A percentile compares a stretch with the other conserved stretches of the same genome.
These are phyloP conservation scores for Tagetes patula DNA, from an alignment of 129 eudicot genomes.

Conservation along the genomic window DNA sequence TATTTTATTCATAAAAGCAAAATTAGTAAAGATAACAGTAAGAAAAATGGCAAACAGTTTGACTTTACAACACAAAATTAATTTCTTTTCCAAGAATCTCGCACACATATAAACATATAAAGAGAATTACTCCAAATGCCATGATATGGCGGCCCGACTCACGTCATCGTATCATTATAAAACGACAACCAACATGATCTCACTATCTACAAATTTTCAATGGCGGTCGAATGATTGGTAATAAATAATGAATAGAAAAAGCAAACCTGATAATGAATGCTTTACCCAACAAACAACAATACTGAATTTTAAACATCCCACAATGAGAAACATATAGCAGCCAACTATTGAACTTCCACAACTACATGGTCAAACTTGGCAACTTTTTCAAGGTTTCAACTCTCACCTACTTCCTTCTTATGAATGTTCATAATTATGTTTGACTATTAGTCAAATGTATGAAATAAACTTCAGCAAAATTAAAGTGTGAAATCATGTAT, in stretches of 20 bases:
- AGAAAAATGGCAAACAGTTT: background rate
- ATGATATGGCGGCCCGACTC: conserved; percentile 18
- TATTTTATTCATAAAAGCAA: background rate
- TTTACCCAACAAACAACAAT: conserved; percentile 22
- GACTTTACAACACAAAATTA: no score
- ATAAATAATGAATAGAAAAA: background rate
- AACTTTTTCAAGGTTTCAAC: conserved; percentile 21
- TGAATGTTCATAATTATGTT: conserved; percentile 18
- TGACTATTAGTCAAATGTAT: conserved; percentile 13
- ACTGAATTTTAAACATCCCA: conserved; percentile 18
- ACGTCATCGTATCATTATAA: conserved; percentile 18
- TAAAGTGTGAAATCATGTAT: conserved; percentile 3
- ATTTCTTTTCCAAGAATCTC: background rate
- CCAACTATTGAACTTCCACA: conserved; percentile 18
- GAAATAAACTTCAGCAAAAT: background rate
- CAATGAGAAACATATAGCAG: conserved; percentile 21
- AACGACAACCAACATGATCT: conserved; percentile 31
- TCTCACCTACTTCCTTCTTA: conserved; percentile 4
- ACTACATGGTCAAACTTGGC: conserved; percentile 35
- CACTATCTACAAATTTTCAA: conserved; percentile 14
- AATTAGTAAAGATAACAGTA: background rate
- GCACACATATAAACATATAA: background rate
- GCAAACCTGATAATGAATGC: conserved; percentile 22
- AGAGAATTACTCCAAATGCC: background rate
- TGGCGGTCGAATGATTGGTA: conserved; percentile 9